Percentiles rank a stretch among this genome's conserved stretches.
Evolutionary conservation across 2,329 filamentous ascomycete species (phyloP).

Genomic region (Alternaria dauci): DNA sequence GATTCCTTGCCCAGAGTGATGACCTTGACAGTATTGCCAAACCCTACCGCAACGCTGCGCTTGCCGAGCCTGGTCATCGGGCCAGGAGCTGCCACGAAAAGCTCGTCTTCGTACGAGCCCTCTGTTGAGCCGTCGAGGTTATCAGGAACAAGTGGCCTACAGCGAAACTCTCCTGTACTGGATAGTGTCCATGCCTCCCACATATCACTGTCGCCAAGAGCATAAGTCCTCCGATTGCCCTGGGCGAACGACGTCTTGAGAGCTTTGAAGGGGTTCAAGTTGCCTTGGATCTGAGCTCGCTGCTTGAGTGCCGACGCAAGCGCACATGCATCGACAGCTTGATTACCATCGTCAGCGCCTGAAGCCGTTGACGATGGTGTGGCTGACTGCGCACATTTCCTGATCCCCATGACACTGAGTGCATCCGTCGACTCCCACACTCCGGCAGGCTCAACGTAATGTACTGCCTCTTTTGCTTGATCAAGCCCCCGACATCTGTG

Average conservation of each 20-base stretch:
- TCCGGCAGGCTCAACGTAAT: constrained; percentile 69
- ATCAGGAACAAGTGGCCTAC: constrained; percentile 46
- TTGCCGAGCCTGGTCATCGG: constrained; percentile 70
- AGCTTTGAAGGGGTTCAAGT: constrained; percentile 14
- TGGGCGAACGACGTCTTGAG: constrained; percentile 14
- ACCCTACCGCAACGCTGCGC: constrained; percentile 71
- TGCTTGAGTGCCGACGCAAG: constrained; percentile 41
- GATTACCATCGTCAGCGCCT: constrained; percentile 31
- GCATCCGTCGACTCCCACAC: constrained; percentile 69
- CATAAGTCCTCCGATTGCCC: constrained; percentile 3
- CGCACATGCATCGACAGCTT: constrained; percentile 18
- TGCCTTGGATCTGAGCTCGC: constrained; percentile 32
- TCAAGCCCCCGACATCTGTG: constrained; percentile 48
- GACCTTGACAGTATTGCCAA: constrained; percentile 77
- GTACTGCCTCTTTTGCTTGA: constrained; percentile 59
- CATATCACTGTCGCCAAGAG: constrained; percentile 40
- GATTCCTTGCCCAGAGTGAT: constrained; percentile 72
- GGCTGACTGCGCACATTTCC: constrained; percentile 54
- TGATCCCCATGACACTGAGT: constrained; percentile 70
- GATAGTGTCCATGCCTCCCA: constrained; percentile 66
- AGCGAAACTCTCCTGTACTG: constrained; percentile 56
- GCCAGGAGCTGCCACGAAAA: constrained; percentile 72
- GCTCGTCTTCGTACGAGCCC: constrained; percentile 52
- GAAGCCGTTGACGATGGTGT: constrained; percentile 42
- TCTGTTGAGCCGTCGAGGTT: constrained; percentile 23